Base-by-base conservation (phyloP, 2,329 filamentous ascomycete species). In the Sclerotinia glacialis region DNA sequence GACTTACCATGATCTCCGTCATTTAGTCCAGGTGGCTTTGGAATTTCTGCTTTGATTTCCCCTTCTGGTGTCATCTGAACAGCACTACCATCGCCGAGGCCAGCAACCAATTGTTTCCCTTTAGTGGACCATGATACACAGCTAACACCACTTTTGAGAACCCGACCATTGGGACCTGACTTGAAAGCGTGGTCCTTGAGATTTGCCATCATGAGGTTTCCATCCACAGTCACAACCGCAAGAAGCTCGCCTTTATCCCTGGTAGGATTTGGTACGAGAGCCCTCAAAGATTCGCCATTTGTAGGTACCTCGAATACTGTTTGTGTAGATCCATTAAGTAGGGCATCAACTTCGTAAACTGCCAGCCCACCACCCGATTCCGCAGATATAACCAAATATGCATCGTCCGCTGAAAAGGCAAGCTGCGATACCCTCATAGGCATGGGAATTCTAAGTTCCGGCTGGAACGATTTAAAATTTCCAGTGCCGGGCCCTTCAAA, bases 31-130 rank as follows among this genome's bases (percentile, higher is more conserved):
- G 91, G 87, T 3, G 94, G 92, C 67, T 86, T 86, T 31, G 93
- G 92, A 56, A 99, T 91, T 63, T 88, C 83, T 46, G 84, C 93
- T 78, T 94, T 95, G 37, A 85, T 83, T 50, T 84, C 84, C 56
- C 94, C 94, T 72, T 92, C 86, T 0, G 90, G 91, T 9, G 91
- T 92, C 85, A 98, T 89, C 77, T 97, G 93, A 66, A 85, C 85
- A 63, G 90, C 88, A 16, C 87, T 88, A 67, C 95, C 95, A 78
- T 97, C 87, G 8, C 83, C 87, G 72, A 95, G 82, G 21, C 96
- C 95, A 71, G 92, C 93, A 54, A 96, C 89, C 53, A 99, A 82
- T 76, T 98, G 94, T 77, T 97, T 99, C 56, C 95, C 95, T 76
- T 89, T 92, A 68, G 87, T 89, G 77, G 95, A 99, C 95, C 96